These are phyloP conservation scores for Mucor irregularis DNA, from an alignment of 371 early-diverging fungal genomes.

Conservation along the genomic window DNA sequence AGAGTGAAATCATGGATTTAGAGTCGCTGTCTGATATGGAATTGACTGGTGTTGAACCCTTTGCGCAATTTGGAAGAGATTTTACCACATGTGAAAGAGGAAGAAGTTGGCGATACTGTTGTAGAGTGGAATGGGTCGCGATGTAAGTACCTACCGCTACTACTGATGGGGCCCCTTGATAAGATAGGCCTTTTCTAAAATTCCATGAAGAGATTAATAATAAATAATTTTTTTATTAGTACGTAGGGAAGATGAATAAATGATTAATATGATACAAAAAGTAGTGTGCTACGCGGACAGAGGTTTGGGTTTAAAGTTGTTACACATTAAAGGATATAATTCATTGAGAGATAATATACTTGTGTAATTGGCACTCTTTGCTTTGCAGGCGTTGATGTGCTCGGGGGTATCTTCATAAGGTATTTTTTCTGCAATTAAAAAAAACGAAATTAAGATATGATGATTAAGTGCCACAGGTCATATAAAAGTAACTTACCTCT, in stretches of 20 bases:
- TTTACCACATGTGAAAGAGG: neutral
- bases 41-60: neutral
- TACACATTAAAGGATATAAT: constrained; percentile 20
- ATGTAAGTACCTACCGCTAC: neutral
- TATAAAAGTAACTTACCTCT: constrained; percentile 12
- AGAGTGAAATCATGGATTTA: neutral
- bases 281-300: no score
- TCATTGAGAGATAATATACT: constrained; percentile 34
- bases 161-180: no score
- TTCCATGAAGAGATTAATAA: no score
- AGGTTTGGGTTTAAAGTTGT: constrained; percentile 11
- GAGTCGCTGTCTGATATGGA: neutral
- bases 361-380: constrained; percentile 13
- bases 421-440: constrained; percentile 17
- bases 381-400: constrained; percentile 15
- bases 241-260: no score
- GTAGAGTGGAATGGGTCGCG: neutral
- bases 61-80: neutral
- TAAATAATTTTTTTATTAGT: no score
- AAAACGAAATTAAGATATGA: neutral
- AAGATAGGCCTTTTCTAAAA: no score
- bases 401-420: constrained; percentile 32
- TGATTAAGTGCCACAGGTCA: no score
- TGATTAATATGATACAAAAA: no score
- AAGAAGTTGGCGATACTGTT: neutral